These are phyloP conservation scores for Phytophthora fragariae DNA, from an alignment of 352 stramenopile species.

Conservation along the genomic window DNA sequence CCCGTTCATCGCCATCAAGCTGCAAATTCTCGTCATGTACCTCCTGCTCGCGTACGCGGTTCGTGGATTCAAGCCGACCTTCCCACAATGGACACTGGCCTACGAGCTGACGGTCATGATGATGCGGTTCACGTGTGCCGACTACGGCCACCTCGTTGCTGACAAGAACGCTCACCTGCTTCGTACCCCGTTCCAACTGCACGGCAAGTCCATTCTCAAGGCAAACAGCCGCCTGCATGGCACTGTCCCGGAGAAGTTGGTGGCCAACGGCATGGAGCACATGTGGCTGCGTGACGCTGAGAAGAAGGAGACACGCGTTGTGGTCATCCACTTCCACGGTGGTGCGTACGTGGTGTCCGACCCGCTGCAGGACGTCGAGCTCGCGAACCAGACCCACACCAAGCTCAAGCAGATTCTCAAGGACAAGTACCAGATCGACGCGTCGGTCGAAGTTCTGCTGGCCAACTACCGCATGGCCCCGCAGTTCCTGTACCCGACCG, in stretches of 20 bases:
- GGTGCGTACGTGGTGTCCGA: slow-evolving; percentile 15
- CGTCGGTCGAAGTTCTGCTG: slow-evolving; percentile 23
- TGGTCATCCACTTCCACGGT: slow-evolving; percentile 24
- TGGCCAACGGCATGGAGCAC: slow-evolving; percentile 21
- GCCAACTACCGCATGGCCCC: slow-evolving; percentile 24
- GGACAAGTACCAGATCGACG: slow-evolving; percentile 19
- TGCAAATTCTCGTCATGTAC: slow-evolving; percentile 12
- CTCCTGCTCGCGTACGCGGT: slow-evolving; percentile 9
- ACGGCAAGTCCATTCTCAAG: slow-evolving; percentile 11
- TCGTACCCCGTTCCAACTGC: slow-evolving; percentile 4
- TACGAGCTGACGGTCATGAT: slow-evolving; percentile 17
- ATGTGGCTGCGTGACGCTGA: slow-evolving; percentile 19
- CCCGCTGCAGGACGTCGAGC: slow-evolving; percentile 14
- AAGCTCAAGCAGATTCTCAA: slow-evolving; percentile 27
- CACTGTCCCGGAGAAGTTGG: slow-evolving; percentile 17
- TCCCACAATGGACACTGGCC: slow-evolving; percentile 23
- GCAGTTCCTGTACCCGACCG: slow-evolving; percentile 21
- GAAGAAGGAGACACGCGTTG: slow-evolving; percentile 14
- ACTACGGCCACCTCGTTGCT: slow-evolving; percentile 12
- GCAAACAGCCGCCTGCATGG: slow-evolving; percentile 10
- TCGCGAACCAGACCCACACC: slow-evolving; percentile 22
- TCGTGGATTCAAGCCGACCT: slow-evolving; percentile 24
- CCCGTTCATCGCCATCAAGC: slow-evolving; percentile 20
- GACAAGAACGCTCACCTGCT: slow-evolving; percentile 18
- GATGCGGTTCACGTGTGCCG: slow-evolving; percentile 11